Base-by-base conservation (phyloP, 306 rosid species). In the Abrus precatorius region DNA sequence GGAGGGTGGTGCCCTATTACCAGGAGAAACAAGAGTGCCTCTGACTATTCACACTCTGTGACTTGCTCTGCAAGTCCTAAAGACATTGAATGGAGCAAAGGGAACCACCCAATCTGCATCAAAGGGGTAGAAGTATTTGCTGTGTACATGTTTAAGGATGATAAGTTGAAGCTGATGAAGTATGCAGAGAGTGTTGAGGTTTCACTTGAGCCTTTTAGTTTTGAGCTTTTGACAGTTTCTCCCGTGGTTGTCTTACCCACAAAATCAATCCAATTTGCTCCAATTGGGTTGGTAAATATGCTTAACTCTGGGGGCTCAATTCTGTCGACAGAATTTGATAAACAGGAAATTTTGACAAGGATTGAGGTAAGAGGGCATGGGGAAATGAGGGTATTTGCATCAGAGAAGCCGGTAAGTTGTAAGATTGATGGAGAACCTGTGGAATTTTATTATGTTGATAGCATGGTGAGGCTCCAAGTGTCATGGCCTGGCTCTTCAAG, bases 1-100 rank as follows among this genome's bases (percentile, higher is more conserved):
- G 98, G 97, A 83, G 97, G 93, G 29, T 91, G 94, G 97, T 90
- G 94, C 43, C 93, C 88, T 4, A 20, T 74, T 55, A 10, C 88
- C 0, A 80, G 97, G 76, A 28, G 81, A 60, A 88, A 93, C 90
- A 87, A 73, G 74, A 86, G 88, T n/a, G 76, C 82, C 27, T 82
- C 86, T 1, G 78, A 85, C 0, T 90, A 12, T 69, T 89, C 94
- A 5, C 83, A 79, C 36, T 5, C 76, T 1, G 75, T 91, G 66
- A 76, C 86, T 10, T 80, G 91, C 81, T 56, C 50, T 43, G 87
- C 91, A 7, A 76, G 90, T 48, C 94, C 94, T 3, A 84, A 85
- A 50, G 93, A 91, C 20, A 79, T 90, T 3, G 93, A 90, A 52
- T 91, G 98, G 98, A 82, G 27, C 56, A 79, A 76, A 48, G 92